phyloP scores from a whole-genome alignment of 202 grass and related monocot species.

The Panicum virgatum region DNA sequence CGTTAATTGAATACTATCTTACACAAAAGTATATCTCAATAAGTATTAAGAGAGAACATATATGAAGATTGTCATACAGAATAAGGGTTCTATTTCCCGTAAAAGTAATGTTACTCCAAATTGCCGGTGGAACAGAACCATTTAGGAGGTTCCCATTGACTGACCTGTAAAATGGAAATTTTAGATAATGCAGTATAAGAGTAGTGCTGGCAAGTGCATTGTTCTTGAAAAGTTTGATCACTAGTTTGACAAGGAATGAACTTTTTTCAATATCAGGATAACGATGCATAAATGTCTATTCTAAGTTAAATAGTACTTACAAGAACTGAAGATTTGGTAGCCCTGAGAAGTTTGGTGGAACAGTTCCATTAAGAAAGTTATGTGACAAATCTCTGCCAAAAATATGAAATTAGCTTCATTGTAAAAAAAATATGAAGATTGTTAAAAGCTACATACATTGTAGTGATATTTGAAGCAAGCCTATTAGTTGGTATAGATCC shows the following conservation, averaged over 20 bases:
- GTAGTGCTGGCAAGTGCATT: slow-evolving; percentile 1
- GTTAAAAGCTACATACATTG: slow-evolving; percentile 62
- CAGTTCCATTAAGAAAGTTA: slow-evolving; percentile 73
- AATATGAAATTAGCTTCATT: slow-evolving; percentile 25
- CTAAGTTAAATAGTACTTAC: slow-evolving; percentile 62
- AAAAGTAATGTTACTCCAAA: slow-evolving; percentile 75
- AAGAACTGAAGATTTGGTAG: slow-evolving; percentile 79
- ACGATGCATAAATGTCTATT: background rate
- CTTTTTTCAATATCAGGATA: background rate
- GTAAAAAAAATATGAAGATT: slow-evolving; percentile 4
- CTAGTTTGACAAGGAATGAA: background rate
- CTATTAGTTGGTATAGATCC: slow-evolving; percentile 78
- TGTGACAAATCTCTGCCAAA: slow-evolving; percentile 76
- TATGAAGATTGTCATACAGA: slow-evolving; percentile 62
- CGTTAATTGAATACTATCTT: slow-evolving; percentile 38
- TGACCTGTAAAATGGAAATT: slow-evolving; percentile 62
- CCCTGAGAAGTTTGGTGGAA: slow-evolving; percentile 76
- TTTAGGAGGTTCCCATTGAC: slow-evolving; percentile 54
- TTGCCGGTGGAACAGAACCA: slow-evolving; percentile 59
- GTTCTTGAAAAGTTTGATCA: slow-evolving; percentile 23
- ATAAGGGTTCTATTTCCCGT: slow-evolving; percentile 62
- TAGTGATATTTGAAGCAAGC: slow-evolving; percentile 75
- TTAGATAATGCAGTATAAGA: slow-evolving; percentile 25
- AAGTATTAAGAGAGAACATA: slow-evolving; percentile 29
- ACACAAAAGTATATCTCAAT: slow-evolving; percentile 25